Conservation (phyloP, 208 protist genomes). For the Crithidia bombi region DNA sequence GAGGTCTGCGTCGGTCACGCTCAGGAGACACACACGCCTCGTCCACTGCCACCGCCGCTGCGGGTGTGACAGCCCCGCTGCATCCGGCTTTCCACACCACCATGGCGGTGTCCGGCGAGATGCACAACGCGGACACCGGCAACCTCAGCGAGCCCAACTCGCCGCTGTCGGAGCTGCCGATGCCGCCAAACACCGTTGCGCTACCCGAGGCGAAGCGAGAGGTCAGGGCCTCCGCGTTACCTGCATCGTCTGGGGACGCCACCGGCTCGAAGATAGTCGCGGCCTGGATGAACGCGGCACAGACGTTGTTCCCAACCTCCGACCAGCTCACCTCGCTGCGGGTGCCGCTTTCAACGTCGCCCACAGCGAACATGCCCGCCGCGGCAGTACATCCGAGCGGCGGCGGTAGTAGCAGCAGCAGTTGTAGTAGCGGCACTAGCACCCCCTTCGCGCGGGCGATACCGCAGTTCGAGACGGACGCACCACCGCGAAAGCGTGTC, state of each 20-base stretch:
- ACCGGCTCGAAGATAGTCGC: not conserved
- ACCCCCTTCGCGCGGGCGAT: not conserved
- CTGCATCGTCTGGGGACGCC: not conserved
- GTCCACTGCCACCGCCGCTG: not conserved
- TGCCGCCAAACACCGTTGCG: conserved; percentile 1
- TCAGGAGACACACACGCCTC: not conserved
- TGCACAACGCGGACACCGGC: not conserved
- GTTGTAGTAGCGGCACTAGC: not conserved
- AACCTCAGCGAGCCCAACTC: not conserved
- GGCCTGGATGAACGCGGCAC: conserved; percentile 9
- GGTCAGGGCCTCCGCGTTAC: not conserved
- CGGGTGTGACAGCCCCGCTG: no score
- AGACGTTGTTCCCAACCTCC: not conserved
- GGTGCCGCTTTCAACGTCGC: conserved; percentile 4
- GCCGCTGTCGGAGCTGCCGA: not conserved
- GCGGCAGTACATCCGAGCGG: not conserved
- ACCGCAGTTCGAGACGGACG: not conserved
- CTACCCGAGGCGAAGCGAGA: conserved; percentile 6
- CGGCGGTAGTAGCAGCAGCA: not conserved
- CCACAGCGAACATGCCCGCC: no score
- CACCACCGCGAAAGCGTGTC: conserved; percentile 3
- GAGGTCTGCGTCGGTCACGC: not conserved
- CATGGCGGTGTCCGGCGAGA: not conserved
- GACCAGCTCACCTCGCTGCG: conserved; percentile 6
- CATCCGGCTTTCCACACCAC: not conserved